Evolutionary conservation across 75 land plant genomes (phyloP).

Genomic region (Pinus albicaulis): DNA sequence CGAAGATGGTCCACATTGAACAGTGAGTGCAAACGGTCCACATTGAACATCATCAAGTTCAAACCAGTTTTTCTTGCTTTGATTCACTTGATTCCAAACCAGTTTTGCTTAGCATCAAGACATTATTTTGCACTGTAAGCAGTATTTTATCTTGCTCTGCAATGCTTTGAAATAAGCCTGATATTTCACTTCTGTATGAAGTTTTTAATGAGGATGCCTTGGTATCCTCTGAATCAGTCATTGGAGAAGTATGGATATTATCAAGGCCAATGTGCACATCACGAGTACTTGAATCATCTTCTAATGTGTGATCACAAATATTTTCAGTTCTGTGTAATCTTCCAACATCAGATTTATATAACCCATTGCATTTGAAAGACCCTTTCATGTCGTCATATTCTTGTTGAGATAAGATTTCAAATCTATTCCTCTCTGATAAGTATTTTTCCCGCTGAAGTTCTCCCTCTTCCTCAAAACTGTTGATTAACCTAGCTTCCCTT

Average conservation of each 20-base stretch:
- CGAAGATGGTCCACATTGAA: too few relatives aligned
- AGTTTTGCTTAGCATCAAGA: neutral
- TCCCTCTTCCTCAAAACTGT: neutral
- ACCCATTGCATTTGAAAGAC: neutral
- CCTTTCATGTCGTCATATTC: neutral
- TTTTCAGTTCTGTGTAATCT: slow-evolving; percentile 5
- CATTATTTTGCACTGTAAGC: slow-evolving; percentile 6
- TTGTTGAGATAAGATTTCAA: neutral
- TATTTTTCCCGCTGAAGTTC: neutral
- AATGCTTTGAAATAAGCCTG: slow-evolving; percentile 2
- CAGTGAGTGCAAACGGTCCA: too few relatives aligned
- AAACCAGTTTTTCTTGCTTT: too few relatives aligned
- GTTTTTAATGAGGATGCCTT: neutral
- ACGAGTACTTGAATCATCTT: slow-evolving; percentile 17
- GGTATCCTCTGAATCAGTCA: neutral
- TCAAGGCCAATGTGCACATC: slow-evolving; percentile 59
- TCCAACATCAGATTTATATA: neutral
- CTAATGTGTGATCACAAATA: neutral
- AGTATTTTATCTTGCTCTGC: neutral
- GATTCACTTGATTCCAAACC: too few relatives aligned
- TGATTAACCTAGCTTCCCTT: too few relatives aligned
- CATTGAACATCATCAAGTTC: too few relatives aligned
- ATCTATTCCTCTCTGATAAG: neutral
- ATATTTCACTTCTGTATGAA: neutral
- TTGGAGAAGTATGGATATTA: slow-evolving; percentile 3